Evolutionary conservation across 345 rosid species (phyloP), one percentile per base, ranked within the genome.

Genomic region (Salix exigua): DNA sequence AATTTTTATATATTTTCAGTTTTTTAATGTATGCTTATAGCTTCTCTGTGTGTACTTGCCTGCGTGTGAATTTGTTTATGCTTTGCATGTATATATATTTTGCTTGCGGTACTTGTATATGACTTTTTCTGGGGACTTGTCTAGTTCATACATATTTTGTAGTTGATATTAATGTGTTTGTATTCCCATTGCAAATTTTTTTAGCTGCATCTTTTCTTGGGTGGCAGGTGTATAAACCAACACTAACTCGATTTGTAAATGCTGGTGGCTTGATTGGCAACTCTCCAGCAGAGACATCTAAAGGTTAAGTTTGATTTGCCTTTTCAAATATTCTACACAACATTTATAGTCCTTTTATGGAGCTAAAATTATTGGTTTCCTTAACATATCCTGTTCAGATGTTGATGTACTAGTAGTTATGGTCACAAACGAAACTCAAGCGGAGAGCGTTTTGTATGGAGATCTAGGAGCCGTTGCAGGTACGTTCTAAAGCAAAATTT

Each of bases 351-450:
- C 44, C 61, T 40, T 61, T 70, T 18, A 40, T 26, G 9, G 74
- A 76, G n/a, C 51, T 72, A n/a, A 44, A 38, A 70, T 19, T 26
- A 44, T 70, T 30, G 51, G 25, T 83, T 69, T 72, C 16, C 40
- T 65, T 74, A 38, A 55, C 66, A 6, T 77, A 33, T 75, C 61
- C 70, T 71, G 55, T 77, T 60, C 87, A 95, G 99, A 88, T 84
- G 92, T 88, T 75, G 93, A 93, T 84, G 85, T 95, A 80, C 92
- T 95, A 73, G 87, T 95, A 64, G 74, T 95, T 82, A 95, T 95
- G 98, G 98, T 94, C 74, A 89, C 97, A 74, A 94, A 92, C 78
- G 99, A 94, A 86, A 83, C 83, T 79, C 99, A 92, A 85, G 99
- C 91, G 63, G 97, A 92, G 77, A 83, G 86, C 81, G 94, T 89